Conservation (phyloP, 768 basidiomycete species). For the Boletus vermiculosoides region DNA sequence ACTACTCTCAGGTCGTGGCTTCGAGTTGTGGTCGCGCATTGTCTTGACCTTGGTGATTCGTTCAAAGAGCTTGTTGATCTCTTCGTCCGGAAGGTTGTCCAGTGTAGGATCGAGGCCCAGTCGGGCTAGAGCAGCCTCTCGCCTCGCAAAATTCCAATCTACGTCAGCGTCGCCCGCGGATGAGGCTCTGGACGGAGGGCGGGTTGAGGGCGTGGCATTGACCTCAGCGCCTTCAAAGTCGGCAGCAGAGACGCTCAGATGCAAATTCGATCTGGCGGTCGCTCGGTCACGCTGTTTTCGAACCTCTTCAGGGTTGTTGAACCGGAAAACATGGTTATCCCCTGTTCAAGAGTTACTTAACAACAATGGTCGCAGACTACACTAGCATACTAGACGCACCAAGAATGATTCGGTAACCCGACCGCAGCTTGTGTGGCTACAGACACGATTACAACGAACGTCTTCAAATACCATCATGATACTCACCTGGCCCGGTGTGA, state of each 20-base stretch:
- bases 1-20: slow-evolving; percentile 87
- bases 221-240: slow-evolving; percentile 57
- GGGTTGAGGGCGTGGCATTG: slow-evolving; percentile 46
- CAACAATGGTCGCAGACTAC: neutral
- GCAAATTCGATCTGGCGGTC: slow-evolving; percentile 66
- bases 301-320: slow-evolving; percentile 94
- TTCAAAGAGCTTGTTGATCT: slow-evolving; percentile 90
- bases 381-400: slow-evolving; percentile 46
- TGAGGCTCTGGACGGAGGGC: slow-evolving; percentile 78
- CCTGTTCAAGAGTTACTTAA: slow-evolving; percentile 44
- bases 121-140: slow-evolving; percentile 87
- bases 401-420: slow-evolving; percentile 95
- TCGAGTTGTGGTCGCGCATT: slow-evolving; percentile 76
- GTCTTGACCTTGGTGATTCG: slow-evolving; percentile 92
- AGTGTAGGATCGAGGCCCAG: slow-evolving; percentile 86
- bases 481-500: slow-evolving; percentile 71
- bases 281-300: slow-evolving; percentile 87
- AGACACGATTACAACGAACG: slow-evolving; percentile 14
- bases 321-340: slow-evolving; percentile 96
- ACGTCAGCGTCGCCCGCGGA: slow-evolving; percentile 68
- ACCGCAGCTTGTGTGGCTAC: slow-evolving; percentile 79
- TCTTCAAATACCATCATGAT: neutral
- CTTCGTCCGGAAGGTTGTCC: slow-evolving; percentile 91
- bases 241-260: slow-evolving; percentile 59
- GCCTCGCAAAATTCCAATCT: slow-evolving; percentile 97